phyloP scores from a whole-genome alignment of 768 basidiomycete genomes.

The Clitopilus hobsonii region DNA sequence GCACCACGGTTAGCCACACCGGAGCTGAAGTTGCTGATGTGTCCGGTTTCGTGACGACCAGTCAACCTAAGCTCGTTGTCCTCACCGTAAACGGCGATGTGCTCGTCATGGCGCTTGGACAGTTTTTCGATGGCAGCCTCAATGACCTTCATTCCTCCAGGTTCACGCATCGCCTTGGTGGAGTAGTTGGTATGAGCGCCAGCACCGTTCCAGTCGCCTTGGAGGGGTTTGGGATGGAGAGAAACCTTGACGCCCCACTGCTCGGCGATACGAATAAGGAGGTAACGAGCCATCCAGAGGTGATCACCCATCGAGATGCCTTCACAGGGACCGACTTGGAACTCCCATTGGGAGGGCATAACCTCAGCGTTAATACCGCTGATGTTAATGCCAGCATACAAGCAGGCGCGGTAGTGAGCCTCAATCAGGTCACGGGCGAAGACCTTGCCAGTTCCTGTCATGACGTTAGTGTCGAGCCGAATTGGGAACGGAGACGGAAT shows the following conservation, averaged over 20 bases:
- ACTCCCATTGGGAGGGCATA: constrained; percentile 99
- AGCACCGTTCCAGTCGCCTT: constrained; percentile 99
- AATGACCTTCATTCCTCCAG: constrained; percentile 89
- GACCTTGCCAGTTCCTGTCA: constrained; percentile 87
- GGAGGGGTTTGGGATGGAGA: constrained; percentile 98
- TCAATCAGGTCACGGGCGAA: constrained; percentile 98
- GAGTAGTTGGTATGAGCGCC: constrained; percentile 99
- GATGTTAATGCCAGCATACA: constrained; percentile 94
- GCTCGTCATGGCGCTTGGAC: constrained; percentile 84
- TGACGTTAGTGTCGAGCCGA: not conserved
- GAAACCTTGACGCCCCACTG: constrained; percentile 98
- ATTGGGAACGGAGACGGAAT: not conserved
- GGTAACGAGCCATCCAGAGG: constrained; percentile 98
- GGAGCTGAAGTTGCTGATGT: constrained; percentile 85
- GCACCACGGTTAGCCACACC: constrained; percentile 98
- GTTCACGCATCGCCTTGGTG: constrained; percentile 90
- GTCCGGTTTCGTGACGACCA: constrained; percentile 96
- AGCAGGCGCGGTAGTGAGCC: constrained; percentile 97
- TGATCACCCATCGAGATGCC: constrained; percentile 99
- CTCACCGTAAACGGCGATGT: constrained; percentile 97
- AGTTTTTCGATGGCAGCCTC: constrained; percentile 94
- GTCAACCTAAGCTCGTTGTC: constrained; percentile 97
- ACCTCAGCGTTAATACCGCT: constrained; percentile 99
- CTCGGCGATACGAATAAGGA: constrained; percentile 93
- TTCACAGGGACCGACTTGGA: constrained; percentile 98